A percentile compares a stretch with the other conserved stretches of the same genome.
Conservation (phyloP, 305 asterid species). For the Fraxinus baroniana region DNA sequence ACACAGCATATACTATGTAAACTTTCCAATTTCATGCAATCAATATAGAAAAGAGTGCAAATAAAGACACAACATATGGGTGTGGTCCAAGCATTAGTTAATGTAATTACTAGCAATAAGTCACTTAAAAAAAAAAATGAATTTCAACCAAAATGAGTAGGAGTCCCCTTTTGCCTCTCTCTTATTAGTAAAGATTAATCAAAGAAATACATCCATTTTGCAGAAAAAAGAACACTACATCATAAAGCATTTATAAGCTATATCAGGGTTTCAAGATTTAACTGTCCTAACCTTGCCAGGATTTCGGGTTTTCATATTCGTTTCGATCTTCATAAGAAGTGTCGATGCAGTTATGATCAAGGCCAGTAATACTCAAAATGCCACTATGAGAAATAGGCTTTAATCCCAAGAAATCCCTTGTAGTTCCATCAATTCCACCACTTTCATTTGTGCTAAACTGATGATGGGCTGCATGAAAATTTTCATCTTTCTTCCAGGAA, state of each 20-base stretch:
- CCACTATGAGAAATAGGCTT: slow-evolving; percentile 55
- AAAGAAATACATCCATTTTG: neutral
- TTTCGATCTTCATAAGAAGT: slow-evolving; percentile 20
- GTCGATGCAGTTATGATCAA: slow-evolving; percentile 36
- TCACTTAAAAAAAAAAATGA: neutral
- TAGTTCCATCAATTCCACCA: slow-evolving; percentile 33
- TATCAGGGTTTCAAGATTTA: slow-evolving; percentile 31
- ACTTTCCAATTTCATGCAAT: slow-evolving; percentile 28
- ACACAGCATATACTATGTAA: neutral
- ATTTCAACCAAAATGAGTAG: neutral
- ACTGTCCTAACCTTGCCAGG: slow-evolving; percentile 52
- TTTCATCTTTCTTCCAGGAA: slow-evolving; percentile 24
- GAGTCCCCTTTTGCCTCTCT: neutral
- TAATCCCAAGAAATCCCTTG: slow-evolving; percentile 69
- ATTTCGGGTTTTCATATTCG: slow-evolving; percentile 20
- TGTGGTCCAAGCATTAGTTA: slow-evolving; percentile 26
- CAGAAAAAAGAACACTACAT: neutral
- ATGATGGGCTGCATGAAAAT: slow-evolving; percentile 31
- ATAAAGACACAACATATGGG: slow-evolving; percentile 17
- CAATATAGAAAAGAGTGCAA: slow-evolving; percentile 40
- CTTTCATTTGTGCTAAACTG: slow-evolving; percentile 23
- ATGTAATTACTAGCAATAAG: slow-evolving; percentile 23
- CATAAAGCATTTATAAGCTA: neutral
- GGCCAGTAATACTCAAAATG: slow-evolving; percentile 40
- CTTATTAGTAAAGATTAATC: neutral